A percentile compares a stretch with the other conserved stretches of the same genome.
Evolutionary conservation across 2,329 filamentous ascomycete genomes (phyloP).

Genomic region (Cytospora piceae): DNA sequence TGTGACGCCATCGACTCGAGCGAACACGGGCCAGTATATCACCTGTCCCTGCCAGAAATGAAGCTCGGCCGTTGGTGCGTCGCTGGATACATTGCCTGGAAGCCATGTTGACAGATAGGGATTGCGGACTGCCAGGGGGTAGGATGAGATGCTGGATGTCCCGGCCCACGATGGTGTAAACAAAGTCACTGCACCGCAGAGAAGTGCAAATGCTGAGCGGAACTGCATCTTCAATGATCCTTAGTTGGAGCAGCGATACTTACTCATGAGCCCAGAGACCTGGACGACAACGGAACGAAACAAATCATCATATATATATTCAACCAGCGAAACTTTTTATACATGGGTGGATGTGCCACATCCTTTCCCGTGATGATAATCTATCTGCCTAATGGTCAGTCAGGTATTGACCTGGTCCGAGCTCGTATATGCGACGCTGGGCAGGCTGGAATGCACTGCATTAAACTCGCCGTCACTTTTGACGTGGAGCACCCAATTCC

Average conservation of each 20-base stretch:
- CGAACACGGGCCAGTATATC: slow-evolving; percentile 41
- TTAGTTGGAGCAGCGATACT: neutral
- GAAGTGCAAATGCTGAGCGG: neutral
- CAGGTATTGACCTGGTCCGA: neutral
- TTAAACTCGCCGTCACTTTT: neutral
- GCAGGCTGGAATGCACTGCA: neutral
- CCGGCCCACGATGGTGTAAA: neutral
- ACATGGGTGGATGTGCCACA: no score
- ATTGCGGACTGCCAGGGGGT: slow-evolving; percentile 38
- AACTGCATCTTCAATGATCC: neutral
- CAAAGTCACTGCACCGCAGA: neutral
- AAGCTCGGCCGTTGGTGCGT: slow-evolving; percentile 35
- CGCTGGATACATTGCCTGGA: slow-evolving; percentile 34
- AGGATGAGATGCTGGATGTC: slow-evolving; percentile 19
- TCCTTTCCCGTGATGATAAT: neutral
- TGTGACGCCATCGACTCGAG: slow-evolving; percentile 37
- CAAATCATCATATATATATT: neutral
- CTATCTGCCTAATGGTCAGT: neutral
- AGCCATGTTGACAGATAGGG: slow-evolving; percentile 42
- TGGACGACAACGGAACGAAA: no score
- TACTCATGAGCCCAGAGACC: no score
- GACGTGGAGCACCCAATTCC: neutral
- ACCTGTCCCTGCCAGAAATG: slow-evolving; percentile 41
- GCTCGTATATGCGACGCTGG: neutral
- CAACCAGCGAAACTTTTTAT: no score